Evolutionary conservation across 331 rosid genomes (phyloP).

Genomic region (Rhamnella rubrinervis): DNA sequence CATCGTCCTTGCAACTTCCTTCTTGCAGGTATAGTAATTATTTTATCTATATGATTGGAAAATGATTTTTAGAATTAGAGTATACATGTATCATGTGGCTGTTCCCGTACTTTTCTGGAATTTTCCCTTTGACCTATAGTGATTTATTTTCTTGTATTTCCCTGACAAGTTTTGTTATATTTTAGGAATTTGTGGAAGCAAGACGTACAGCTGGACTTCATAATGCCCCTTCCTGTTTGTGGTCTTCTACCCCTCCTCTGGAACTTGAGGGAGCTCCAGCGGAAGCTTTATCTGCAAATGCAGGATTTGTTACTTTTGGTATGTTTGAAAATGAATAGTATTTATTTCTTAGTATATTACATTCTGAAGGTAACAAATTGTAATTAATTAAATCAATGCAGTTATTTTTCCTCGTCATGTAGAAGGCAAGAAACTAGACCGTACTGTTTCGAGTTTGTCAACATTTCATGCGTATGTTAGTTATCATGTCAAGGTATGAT

Average conservation of each 20-base stretch:
- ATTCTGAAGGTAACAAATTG: constrained; percentile 9
- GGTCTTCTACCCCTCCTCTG: constrained; percentile 79
- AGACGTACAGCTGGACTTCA: constrained; percentile 82
- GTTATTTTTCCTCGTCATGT: constrained; percentile 91
- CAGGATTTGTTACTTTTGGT: constrained; percentile 97
- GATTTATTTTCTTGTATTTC: constrained; percentile 26
- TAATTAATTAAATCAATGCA: constrained; percentile 45
- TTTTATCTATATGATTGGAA: neutral
- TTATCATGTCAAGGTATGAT: constrained; percentile 89
- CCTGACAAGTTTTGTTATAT: constrained; percentile 29
- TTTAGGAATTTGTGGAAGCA: constrained; percentile 95
- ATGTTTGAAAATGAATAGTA: constrained; percentile 19
- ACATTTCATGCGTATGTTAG: constrained; percentile 95
- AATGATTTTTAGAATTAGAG: no score
- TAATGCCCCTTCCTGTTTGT: constrained; percentile 80
- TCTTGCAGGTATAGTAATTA: constrained; percentile 71
- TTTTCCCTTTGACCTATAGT: constrained; percentile 4
- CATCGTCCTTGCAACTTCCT: constrained; percentile 85
- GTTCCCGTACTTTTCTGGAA: no score
- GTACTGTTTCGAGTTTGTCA: constrained; percentile 87
- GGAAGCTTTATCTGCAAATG: constrained; percentile 77
- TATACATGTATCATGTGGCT: no score
- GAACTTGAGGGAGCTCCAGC: constrained; percentile 70
- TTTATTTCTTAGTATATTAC: constrained; percentile 5
- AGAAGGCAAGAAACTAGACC: constrained; percentile 87